Evolutionary conservation across 1,284 basidiomycete genomes (phyloP).

Genomic region (Cryptococcus jaspeensis): DNA sequence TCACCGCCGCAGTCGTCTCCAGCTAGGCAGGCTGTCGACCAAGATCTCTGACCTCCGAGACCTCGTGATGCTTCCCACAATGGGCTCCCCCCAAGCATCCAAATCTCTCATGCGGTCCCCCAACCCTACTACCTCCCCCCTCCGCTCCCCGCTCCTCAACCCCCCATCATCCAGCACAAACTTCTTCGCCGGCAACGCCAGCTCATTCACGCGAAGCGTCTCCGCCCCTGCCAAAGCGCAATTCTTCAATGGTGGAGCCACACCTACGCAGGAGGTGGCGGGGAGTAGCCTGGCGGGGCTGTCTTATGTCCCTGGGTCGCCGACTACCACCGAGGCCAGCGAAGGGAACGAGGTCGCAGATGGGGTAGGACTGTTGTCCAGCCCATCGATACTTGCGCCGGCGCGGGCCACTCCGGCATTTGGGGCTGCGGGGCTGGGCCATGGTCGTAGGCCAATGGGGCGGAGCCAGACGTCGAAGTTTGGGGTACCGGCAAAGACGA

Average conservation of each 20-base stretch:
- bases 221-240: slow-evolving; percentile 36
- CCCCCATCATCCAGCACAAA: slow-evolving; percentile 17
- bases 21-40: slow-evolving; percentile 34
- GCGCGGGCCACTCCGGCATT: not conserved
- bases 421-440: no score
- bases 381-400: not conserved
- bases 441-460: slow-evolving; percentile 19
- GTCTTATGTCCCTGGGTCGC: slow-evolving; percentile 15
- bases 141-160: slow-evolving; percentile 9
- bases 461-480: slow-evolving; percentile 31
- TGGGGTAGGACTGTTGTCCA: not conserved
- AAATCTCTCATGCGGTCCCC: slow-evolving; percentile 2
- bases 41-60: slow-evolving; percentile 44
- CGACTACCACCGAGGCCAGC: slow-evolving; percentile 20
- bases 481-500: no score
- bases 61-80: slow-evolving; percentile 38
- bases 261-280: not conserved
- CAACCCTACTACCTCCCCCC: not conserved
- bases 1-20: slow-evolving; percentile 18
- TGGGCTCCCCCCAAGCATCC: slow-evolving; percentile 10
- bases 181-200: slow-evolving; percentile 22
- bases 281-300: slow-evolving; percentile 13
- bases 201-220: slow-evolving; percentile 29
- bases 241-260: slow-evolving; percentile 12
- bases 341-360: slow-evolving; percentile 5